A percentile compares a stretch with the other conserved stretches of the same genome.
Conservation (phyloP, 305 asterid species). For the Fraxinus baroniana region DNA sequence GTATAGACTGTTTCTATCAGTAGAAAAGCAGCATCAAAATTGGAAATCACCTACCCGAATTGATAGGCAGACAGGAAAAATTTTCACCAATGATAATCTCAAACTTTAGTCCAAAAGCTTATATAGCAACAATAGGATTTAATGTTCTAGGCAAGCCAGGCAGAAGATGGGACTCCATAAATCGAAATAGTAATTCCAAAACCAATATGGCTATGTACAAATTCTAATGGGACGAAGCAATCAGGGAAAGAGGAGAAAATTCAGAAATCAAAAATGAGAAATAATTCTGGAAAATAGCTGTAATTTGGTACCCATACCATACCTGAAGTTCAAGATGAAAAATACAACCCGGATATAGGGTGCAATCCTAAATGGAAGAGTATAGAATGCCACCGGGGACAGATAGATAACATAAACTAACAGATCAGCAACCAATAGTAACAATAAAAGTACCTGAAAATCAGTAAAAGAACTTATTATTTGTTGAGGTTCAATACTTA, state of each 20-base stretch:
- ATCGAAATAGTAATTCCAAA: background rate
- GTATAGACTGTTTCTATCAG: background rate
- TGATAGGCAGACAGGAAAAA: background rate
- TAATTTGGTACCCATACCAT: conserved; percentile 12
- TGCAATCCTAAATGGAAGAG: conserved; percentile 83
- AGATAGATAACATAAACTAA: conserved; percentile 53
- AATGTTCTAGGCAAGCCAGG: background rate
- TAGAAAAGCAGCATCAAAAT: background rate
- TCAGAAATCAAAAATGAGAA: conserved; percentile 1
- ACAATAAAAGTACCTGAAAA: conserved; percentile 62
- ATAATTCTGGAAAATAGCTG: conserved; percentile 1
- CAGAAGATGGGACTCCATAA: conserved; percentile 13
- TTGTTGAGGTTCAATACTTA: conserved; percentile 12
- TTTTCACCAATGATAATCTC: background rate
- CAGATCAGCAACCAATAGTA: conserved; percentile 67
- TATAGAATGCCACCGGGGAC: conserved; percentile 61
- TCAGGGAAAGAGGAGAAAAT: conserved; percentile 13
- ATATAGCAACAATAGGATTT: conserved; percentile 4
- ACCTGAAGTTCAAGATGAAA: conserved; percentile 79
- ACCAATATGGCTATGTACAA: background rate
- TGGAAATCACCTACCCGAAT: background rate
- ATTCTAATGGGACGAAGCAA: background rate
- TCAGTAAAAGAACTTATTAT: background rate
- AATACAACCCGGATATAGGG: conserved; percentile 81
- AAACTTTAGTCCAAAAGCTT: background rate